A percentile compares a stretch with the other conserved stretches of the same genome.
phyloP scores from a whole-genome alignment of 495 filamentous ascomycete genomes.

The Daldinia grandis region DNA sequence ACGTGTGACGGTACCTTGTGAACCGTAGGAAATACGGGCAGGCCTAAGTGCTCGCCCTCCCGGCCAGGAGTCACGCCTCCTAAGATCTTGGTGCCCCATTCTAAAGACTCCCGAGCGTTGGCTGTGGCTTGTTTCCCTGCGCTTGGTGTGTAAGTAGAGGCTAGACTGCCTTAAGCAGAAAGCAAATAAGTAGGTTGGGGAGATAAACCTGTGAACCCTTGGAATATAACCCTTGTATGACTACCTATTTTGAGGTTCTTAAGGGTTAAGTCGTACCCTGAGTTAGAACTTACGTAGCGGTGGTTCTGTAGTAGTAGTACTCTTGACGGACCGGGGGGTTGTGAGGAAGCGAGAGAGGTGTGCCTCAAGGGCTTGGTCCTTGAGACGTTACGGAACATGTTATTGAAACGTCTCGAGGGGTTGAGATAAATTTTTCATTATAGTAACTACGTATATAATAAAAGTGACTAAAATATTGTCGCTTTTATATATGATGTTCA shows the following conservation, averaged over 20 bases:
- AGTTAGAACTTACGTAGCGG: background rate
- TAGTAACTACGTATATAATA: background rate
- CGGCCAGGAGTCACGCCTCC: constrained; percentile 85
- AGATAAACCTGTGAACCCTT: constrained; percentile 81
- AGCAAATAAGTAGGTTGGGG: background rate
- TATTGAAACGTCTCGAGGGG: background rate
- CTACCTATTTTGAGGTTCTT: constrained; percentile 78
- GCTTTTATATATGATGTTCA: background rate
- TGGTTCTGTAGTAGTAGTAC: background rate
- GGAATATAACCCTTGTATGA: constrained; percentile 84
- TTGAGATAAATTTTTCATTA: background rate
- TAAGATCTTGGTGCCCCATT: constrained; percentile 88
- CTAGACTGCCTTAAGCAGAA: background rate
- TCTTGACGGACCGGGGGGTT: background rate
- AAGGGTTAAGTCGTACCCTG: constrained; percentile 68
- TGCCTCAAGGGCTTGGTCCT: constrained; percentile 5
- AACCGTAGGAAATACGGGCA: constrained; percentile 80
- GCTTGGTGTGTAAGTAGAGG: constrained; percentile 21
- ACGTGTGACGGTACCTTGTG: constrained; percentile 57
- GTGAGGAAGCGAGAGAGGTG: background rate
- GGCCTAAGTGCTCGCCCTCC: constrained; percentile 78
- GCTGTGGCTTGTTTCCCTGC: constrained; percentile 69
- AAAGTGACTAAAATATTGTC: background rate
- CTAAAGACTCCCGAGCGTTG: constrained; percentile 82
- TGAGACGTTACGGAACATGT: constrained; percentile 12